These are phyloP conservation scores for Saccharomycopsis fibuligera DNA, from an alignment of 805 yeast species.

Conservation along the genomic window DNA sequence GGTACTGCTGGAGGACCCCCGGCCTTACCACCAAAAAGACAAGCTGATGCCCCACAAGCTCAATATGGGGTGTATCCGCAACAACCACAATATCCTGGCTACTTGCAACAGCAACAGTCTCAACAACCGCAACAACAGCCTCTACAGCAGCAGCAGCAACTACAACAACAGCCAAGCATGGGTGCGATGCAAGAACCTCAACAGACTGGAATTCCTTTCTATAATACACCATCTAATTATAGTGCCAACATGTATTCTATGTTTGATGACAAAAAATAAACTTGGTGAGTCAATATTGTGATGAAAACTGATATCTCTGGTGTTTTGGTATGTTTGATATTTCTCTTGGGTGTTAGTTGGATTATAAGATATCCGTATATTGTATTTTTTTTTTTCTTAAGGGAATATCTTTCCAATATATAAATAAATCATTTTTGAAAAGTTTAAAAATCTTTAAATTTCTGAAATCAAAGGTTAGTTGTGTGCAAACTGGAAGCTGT, in stretches of 20 bases:
- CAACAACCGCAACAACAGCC: not conserved
- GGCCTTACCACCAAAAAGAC: conserved; percentile 13
- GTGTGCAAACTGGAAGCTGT: no score
- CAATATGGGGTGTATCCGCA: not conserved
- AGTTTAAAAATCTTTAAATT: no score
- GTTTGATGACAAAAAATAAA: conserved; percentile 15
- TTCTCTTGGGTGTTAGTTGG: no score
- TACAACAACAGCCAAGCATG: conserved; percentile 21
- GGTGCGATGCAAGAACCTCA: conserved; percentile 26
- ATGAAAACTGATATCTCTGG: no score
- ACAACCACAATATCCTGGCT: not conserved
- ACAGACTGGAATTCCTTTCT: conserved; percentile 35
- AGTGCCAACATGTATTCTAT: conserved; percentile 40
- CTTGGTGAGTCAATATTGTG: no score
- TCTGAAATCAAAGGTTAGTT: no score
- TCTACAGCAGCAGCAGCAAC: conserved; percentile 5
- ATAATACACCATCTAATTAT: conserved; percentile 45
- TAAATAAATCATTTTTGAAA: no score
- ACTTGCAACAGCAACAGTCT: not conserved
- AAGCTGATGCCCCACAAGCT: not conserved
- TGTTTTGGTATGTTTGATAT: no score
- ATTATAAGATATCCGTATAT: no score
- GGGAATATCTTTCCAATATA: no score
- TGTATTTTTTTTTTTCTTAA: no score
- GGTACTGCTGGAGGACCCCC: conserved; percentile 4